Base-by-base conservation (phyloP, 1,139 yeast species). In the Yamadazyma jaroonii region DNA sequence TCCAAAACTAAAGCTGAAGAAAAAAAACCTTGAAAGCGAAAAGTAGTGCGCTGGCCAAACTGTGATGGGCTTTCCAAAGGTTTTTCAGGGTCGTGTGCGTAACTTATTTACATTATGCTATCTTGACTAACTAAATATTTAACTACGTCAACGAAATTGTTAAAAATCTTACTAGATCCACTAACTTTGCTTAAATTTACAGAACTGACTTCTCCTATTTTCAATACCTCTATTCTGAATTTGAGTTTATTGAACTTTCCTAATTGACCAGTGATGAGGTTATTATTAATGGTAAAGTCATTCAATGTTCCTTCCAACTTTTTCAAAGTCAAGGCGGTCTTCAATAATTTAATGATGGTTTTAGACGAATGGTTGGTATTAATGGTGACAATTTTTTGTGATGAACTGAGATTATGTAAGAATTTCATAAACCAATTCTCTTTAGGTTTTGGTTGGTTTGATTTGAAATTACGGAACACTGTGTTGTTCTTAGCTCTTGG, bases 131-230 rank as follows among this genome's bases (percentile, higher is more conserved):
- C 58, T 21, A 69, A 61, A 41, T 56, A 67, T 11, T 59, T 47
- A 17, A 70, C 73, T 47, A 81, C 83, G 23, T 63, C 64, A 12
- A 71, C 67, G 47, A 84, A 64, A 52, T 76, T 79, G 33, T 60
- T 67, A 56, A 83, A 80, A 13, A 84, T 78, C 56, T 75, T 79
- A n/a, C 70, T 64, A n/a, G 84, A 77, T n/a, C 92, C 92, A 47
- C 76, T 78, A 29, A 72, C 62, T 56, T 78, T 79, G 32, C 68
- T 69, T 45, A 83, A 69, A 41, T 72, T 74, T 37, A 82, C 62
- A 28, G 74, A 70, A 32, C 85, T 76, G 9, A 67, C 47, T 36
- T 59, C 58, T 29, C 61, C 60, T 43, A 65, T 56, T 40, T 63
- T 72, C 33, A 70, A 59, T 15, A 74, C 63, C 39, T 61, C 71